A percentile compares a stretch with the other conserved stretches of the same genome.
Conservation (phyloP, 306 rosid genomes). For the Astragalus membranaceus region DNA sequence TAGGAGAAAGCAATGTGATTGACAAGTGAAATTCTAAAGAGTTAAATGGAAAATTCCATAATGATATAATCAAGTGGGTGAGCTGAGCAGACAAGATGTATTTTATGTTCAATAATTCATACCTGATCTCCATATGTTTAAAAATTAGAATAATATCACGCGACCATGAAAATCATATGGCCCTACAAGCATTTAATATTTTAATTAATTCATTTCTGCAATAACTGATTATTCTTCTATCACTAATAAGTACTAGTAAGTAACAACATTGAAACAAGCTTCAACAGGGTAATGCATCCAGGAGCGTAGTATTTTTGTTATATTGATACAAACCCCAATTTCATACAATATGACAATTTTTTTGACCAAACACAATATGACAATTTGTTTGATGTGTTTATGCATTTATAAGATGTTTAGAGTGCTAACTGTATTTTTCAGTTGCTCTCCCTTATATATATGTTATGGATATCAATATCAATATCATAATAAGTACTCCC, state of each 20-base stretch:
- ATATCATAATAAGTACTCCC: too few relatives aligned
- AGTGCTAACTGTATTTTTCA: too few relatives aligned
- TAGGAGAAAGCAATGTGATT: conserved; percentile 30
- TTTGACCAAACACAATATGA: background rate
- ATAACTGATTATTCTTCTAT: background rate
- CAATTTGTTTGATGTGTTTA: background rate
- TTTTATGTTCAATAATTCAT: conserved; percentile 8
- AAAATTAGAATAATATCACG: background rate
- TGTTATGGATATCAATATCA: too few relatives aligned
- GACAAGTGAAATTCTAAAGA: background rate
- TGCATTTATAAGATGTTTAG: too few relatives aligned
- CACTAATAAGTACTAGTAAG: background rate
- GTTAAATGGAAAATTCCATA: background rate
- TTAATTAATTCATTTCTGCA: background rate
- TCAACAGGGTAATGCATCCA: background rate
- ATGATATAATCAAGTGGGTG: background rate
- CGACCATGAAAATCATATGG: background rate
- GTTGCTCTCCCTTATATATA: too few relatives aligned
- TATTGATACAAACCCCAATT: background rate
- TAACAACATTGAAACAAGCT: background rate
- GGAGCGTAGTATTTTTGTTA: background rate
- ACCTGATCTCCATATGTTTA: background rate
- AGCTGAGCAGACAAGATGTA: background rate
- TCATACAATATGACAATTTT: background rate
- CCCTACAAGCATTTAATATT: background rate